Conservation (phyloP, 495 filamentous ascomycete genomes). For the Lasiosphaeriaceae sp. region DNA sequence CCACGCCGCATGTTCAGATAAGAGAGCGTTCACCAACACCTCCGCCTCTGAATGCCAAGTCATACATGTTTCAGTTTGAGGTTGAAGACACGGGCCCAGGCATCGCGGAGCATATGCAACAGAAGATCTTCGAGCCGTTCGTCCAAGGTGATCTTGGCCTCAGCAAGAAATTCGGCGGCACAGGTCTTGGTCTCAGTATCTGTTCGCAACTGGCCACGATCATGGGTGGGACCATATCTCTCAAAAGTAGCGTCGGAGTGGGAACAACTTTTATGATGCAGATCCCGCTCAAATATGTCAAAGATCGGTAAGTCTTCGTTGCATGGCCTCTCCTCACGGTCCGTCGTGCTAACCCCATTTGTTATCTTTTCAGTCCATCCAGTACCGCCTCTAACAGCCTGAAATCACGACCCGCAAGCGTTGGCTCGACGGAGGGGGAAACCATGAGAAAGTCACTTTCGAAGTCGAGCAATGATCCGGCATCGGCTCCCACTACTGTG, state of each 20-base stretch:
- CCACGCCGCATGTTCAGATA: slow-evolving; percentile 42
- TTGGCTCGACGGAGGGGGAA: slow-evolving; percentile 70
- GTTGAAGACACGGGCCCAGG: slow-evolving; percentile 88
- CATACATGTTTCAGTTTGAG: slow-evolving; percentile 74
- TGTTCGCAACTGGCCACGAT: slow-evolving; percentile 78
- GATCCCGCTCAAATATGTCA: slow-evolving; percentile 76
- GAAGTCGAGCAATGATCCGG: slow-evolving; percentile 26
- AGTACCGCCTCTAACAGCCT: slow-evolving; percentile 47
- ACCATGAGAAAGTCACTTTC: slow-evolving; percentile 32
- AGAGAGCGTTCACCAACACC: slow-evolving; percentile 59
- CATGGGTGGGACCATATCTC: slow-evolving; percentile 72
- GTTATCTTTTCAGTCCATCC: slow-evolving; percentile 40
- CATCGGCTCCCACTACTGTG: slow-evolving; percentile 17
- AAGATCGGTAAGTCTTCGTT: slow-evolving; percentile 50
- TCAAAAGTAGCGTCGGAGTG: slow-evolving; percentile 68
- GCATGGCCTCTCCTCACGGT: no score
- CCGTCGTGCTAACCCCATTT: slow-evolving; percentile 10
- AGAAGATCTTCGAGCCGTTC: slow-evolving; percentile 89
- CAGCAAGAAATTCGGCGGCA: slow-evolving; percentile 87
- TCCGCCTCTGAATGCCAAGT: slow-evolving; percentile 54
- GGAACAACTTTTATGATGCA: slow-evolving; percentile 81
- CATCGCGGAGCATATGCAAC: slow-evolving; percentile 71
- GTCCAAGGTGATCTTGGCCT: slow-evolving; percentile 86
- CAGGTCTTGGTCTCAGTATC: slow-evolving; percentile 86
- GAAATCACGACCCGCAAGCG: slow-evolving; percentile 69